phyloP scores from a whole-genome alignment of 306 rosid species.

The Quercus wislizeni region DNA sequence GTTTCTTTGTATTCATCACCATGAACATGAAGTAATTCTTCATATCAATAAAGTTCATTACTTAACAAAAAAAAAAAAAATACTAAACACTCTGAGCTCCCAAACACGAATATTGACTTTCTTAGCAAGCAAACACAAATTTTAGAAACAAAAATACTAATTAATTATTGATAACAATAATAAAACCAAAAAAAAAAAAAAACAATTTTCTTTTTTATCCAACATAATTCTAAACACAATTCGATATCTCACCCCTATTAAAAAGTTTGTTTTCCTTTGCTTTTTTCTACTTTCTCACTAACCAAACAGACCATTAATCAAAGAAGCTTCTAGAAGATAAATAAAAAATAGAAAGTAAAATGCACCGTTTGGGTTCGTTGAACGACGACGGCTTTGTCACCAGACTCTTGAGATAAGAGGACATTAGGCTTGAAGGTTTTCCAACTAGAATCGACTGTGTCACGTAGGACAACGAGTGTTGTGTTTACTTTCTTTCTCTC shows the following conservation, averaged over 20 bases:
- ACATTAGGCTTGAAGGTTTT: conserved; percentile 41
- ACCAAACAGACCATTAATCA: not conserved
- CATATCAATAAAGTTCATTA: too few species aligned
- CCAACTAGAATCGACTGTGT: conserved; percentile 57
- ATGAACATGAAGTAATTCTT: too few species aligned
- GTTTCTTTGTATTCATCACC: too few species aligned
- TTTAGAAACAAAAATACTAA: not conserved
- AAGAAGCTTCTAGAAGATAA: not conserved
- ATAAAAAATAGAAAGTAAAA: not conserved
- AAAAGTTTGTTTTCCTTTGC: too few species aligned
- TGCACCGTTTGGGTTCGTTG: conserved; percentile 73
- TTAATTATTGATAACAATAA: not conserved
- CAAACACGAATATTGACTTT: not conserved
- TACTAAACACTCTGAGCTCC: not conserved
- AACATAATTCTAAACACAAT: too few species aligned
- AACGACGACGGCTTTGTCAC: conserved; percentile 67
- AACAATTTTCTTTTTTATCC: not conserved
- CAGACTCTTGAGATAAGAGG: conserved; percentile 57
- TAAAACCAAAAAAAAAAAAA: not conserved
- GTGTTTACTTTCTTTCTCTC: too few species aligned
- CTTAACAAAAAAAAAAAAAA: too few species aligned
- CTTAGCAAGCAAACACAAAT: conserved; percentile 1
- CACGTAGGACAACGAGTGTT: conserved; percentile 59
- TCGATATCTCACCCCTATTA: too few species aligned
- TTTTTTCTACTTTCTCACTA: not conserved